Conservation (phyloP, 441 rosid species). For the Pelargonium australe region DNA sequence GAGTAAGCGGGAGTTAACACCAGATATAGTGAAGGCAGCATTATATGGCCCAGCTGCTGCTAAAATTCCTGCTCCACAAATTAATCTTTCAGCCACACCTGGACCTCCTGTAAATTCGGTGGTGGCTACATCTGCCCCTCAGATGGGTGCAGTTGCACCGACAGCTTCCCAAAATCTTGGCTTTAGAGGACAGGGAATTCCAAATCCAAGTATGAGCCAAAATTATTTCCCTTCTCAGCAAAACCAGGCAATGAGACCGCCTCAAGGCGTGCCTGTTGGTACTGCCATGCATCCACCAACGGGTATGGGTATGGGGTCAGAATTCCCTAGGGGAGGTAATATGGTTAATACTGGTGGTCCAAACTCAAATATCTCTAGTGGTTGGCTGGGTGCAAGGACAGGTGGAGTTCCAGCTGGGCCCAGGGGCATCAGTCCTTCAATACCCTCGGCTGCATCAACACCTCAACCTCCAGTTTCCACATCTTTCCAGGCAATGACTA, state of each 20-base stretch:
- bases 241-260: constrained; percentile 38
- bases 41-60: constrained; percentile 86
- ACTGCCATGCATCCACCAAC: constrained; percentile 38
- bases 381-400: constrained; percentile 53
- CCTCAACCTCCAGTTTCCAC: constrained; percentile 37
- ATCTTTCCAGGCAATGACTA: constrained; percentile 30
- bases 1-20: constrained; percentile 84
- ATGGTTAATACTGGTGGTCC: constrained; percentile 36
- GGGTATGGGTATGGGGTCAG: constrained; percentile 28
- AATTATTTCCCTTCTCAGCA: constrained; percentile 52
- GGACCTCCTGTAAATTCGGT: constrained; percentile 33
- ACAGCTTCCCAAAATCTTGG: constrained; percentile 42
- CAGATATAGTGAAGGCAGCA: constrained; percentile 91
- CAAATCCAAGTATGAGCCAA: constrained; percentile 43
- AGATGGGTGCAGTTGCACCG: constrained; percentile 34
- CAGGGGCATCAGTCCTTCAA: constrained; percentile 32
- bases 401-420: constrained; percentile 39
- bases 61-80: constrained; percentile 83
- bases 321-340: constrained; percentile 45
- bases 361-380: constrained; percentile 38
- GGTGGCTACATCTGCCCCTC: constrained; percentile 36
- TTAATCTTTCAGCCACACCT: constrained; percentile 53
- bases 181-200: constrained; percentile 54
- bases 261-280: constrained; percentile 37
- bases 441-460: constrained; percentile 33